Conservation (phyloP, 2,329 filamentous ascomycete species). For the Penicillium sp. region DNA sequence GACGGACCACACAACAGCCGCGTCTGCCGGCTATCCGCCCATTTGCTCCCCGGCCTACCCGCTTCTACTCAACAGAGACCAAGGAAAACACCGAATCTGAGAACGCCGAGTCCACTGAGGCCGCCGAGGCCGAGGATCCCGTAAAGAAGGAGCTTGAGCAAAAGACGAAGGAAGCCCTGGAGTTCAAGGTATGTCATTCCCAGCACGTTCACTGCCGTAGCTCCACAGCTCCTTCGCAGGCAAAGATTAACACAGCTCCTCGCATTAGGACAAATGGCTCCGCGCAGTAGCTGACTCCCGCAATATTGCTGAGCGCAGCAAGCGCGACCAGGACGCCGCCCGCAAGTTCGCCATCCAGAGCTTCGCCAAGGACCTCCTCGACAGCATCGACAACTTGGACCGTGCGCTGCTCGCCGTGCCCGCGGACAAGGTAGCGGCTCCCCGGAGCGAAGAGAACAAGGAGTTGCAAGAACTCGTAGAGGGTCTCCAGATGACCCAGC, state of each 20-base stretch:
- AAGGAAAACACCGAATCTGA: conserved; percentile 45
- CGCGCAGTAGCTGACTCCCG: conserved; percentile 94
- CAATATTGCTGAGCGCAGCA: conserved; percentile 92
- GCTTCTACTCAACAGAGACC: conserved; percentile 45
- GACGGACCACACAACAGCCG: conserved; percentile 33
- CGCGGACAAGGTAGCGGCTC: conserved; percentile 62
- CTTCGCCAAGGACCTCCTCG: conserved; percentile 91
- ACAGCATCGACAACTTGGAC: conserved; percentile 95
- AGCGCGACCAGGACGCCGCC: conserved; percentile 81
- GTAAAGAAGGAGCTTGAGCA: conserved; percentile 65
- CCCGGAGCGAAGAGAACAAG: conserved; percentile 56
- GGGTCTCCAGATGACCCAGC: conserved; percentile 93
- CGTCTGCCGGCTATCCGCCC: conserved; percentile 30
- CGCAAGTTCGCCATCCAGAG: conserved; percentile 90
- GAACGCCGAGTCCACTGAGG: conserved; percentile 23
- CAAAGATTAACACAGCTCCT: background rate
- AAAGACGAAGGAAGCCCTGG: conserved; percentile 68
- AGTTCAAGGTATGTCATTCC: conserved; percentile 69
- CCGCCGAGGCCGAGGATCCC: conserved; percentile 45
- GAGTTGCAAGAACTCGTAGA: conserved; percentile 79
- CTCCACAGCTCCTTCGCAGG: background rate
- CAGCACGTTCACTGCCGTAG: conserved; percentile 1
- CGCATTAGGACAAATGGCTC: conserved; percentile 78
- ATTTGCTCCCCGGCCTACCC: conserved; percentile 34
- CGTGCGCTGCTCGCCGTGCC: conserved; percentile 80